Evolutionary conservation across 805 yeast genomes (phyloP).

Genomic region (Debaryomyces castellii): DNA sequence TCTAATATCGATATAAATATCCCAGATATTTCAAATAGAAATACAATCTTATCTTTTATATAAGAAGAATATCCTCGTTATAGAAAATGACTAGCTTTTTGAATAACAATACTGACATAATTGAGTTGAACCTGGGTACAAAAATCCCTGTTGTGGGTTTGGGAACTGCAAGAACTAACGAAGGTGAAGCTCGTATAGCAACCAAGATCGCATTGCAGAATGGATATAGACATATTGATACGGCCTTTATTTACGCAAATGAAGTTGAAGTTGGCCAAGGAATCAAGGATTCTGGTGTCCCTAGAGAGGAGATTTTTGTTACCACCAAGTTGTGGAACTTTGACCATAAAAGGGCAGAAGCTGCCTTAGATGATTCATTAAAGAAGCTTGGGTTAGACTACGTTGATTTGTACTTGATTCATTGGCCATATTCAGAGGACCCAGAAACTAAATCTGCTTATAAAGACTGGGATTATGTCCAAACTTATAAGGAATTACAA

Average conservation of each 20-base stretch:
- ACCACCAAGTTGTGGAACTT: conserved; percentile 71
- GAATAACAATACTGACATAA: conserved; percentile 5
- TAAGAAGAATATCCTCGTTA: too few relatives aligned
- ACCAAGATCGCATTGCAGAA: conserved; percentile 56
- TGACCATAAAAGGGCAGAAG: conserved; percentile 50
- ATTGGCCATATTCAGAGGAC: conserved; percentile 68
- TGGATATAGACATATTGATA: conserved; percentile 77
- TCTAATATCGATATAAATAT: neutral
- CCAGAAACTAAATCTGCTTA: conserved; percentile 31
- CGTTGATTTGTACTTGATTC: conserved; percentile 74
- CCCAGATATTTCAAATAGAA: neutral
- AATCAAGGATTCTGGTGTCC: conserved; percentile 55
- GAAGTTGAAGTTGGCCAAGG: conserved; percentile 64
- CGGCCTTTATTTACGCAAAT: conserved; percentile 68
- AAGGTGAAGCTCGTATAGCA: conserved; percentile 45
- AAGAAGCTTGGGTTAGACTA: conserved; percentile 67
- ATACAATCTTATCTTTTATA: too few relatives aligned
- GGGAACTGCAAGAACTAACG: conserved; percentile 70
- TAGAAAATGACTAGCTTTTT: conserved; percentile 3
- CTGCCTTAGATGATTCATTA: conserved; percentile 58
- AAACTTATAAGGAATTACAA: conserved; percentile 60
- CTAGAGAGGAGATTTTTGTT: conserved; percentile 63
- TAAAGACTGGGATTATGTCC: conserved; percentile 41
- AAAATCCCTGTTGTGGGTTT: conserved; percentile 67
- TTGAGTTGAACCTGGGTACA: conserved; percentile 60